Evolutionary conservation across 1,284 basidiomycete species (phyloP).

Genomic region (Rhizoctonia solani): DNA sequence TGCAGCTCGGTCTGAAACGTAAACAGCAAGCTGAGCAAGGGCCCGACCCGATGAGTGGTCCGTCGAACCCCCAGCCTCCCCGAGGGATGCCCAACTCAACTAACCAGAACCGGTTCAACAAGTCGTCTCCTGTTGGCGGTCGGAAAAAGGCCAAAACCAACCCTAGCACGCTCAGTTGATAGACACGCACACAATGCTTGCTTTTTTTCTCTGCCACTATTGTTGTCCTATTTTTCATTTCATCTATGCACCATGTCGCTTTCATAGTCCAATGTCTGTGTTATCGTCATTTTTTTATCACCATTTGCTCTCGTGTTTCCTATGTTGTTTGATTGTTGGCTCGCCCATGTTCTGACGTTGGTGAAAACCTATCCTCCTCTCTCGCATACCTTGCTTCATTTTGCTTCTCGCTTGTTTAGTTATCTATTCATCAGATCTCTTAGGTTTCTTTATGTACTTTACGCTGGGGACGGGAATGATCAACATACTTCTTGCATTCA

Average conservation of each 20-base stretch:
- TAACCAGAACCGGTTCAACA: background rate
- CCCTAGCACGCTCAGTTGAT: background rate
- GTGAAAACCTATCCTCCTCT: too few species aligned
- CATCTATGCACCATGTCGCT: too few species aligned
- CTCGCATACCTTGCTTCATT: background rate
- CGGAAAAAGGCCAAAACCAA: slow-evolving; percentile 32
- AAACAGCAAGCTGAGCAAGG: slow-evolving; percentile 14
- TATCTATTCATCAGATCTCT: slow-evolving; percentile 25
- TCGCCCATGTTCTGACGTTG: slow-evolving; percentile 31
- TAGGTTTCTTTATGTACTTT: slow-evolving; percentile 24
- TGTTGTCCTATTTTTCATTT: background rate
- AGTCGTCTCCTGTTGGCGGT: background rate
- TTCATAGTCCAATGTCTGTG: too few species aligned
- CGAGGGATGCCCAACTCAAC: background rate
- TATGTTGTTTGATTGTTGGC: slow-evolving; percentile 12
- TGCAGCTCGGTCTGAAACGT: background rate
- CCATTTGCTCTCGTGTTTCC: slow-evolving; percentile 26
- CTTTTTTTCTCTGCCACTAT: background rate
- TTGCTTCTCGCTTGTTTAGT: background rate
- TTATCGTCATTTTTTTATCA: slow-evolving; percentile 28
- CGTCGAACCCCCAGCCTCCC: background rate
- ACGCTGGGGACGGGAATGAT: slow-evolving; percentile 30
- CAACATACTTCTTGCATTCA: slow-evolving; percentile 27
- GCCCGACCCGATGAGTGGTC: background rate
- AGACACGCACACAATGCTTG: background rate